A percentile compares a stretch with the other conserved stretches of the same genome.
These are phyloP conservation scores for Krasilnikovozyma curviuscula DNA, from an alignment of 768 basidiomycete genomes.

Conservation along the genomic window DNA sequence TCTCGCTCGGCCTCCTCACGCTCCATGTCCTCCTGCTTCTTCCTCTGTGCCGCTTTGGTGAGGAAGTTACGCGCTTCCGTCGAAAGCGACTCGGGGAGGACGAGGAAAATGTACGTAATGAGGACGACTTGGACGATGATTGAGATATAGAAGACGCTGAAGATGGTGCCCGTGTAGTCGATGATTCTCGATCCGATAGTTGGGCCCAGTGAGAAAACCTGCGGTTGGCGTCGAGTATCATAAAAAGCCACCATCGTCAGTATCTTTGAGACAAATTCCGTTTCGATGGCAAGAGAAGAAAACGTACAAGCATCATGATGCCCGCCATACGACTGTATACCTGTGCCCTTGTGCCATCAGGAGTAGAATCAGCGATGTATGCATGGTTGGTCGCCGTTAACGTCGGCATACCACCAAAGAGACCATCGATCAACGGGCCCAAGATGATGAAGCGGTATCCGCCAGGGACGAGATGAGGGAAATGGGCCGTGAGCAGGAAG, in stretches of 20 bases:
- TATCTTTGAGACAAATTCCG: background rate
- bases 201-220: constrained; percentile 58
- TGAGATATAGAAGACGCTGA: constrained; percentile 44
- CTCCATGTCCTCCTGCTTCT: constrained; percentile 5
- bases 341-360: constrained; percentile 55
- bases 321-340: constrained; percentile 55
- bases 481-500: constrained; percentile 60
- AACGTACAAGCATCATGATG: constrained; percentile 39
- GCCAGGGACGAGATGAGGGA: constrained; percentile 37
- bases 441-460: constrained; percentile 40
- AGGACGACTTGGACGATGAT: constrained; percentile 38
- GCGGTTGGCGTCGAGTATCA: no score
- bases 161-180: constrained; percentile 31
- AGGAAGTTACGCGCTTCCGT: constrained; percentile 28
- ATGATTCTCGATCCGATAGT: constrained; percentile 49
- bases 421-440: constrained; percentile 7
- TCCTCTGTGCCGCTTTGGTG: constrained; percentile 14
- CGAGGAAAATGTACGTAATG: constrained; percentile 41
- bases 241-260: background rate
- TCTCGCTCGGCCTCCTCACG: constrained; percentile 20
- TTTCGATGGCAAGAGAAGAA: no score
- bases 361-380: constrained; percentile 59
- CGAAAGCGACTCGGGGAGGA: constrained; percentile 44
- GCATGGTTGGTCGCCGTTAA: constrained; percentile 9
- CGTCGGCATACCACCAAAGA: constrained; percentile 10